Conservation (phyloP, 805 yeast genomes). For the Nakazawaea wickerhamii region DNA sequence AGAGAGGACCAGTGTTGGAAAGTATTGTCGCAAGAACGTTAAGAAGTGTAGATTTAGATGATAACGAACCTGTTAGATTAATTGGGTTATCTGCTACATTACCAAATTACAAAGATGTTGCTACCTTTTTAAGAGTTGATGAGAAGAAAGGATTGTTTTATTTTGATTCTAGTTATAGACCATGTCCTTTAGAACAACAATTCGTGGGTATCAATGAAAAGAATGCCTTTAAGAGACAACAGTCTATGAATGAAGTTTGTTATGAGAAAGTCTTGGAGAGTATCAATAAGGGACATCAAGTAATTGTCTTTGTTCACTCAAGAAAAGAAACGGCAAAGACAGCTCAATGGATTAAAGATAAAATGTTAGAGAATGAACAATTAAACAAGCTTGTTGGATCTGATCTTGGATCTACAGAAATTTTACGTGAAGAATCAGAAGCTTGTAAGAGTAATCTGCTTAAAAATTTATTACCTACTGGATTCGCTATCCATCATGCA, state of each 20-base stretch:
- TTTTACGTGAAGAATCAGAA: conserved; percentile 59
- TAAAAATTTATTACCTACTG: conserved; percentile 56
- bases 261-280: conserved; percentile 66
- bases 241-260: conserved; percentile 88
- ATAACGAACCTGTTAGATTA: conserved; percentile 48
- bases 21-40: conserved; percentile 75
- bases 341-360: conserved; percentile 67
- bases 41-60: conserved; percentile 40
- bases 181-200: conserved; percentile 88
- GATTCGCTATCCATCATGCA: conserved; percentile 91
- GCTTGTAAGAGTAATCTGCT: conserved; percentile 47
- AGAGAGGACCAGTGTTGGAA: conserved; percentile 92
- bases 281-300: conserved; percentile 61
- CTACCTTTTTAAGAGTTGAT: conserved; percentile 68
- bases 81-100: conserved; percentile 91
- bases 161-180: conserved; percentile 81
- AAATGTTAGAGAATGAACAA: conserved; percentile 51
- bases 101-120: conserved; percentile 86
- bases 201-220: conserved; percentile 85
- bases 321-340: conserved; percentile 86
- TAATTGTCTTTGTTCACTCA: conserved; percentile 89
- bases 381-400: conserved; percentile 35
- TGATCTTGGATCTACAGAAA: conserved; percentile 55
- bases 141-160: conserved; percentile 58
- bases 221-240: conserved; percentile 67